phyloP scores from a whole-genome alignment of 108 stramenopile genomes.

The Nannochloropsis salina region DNA sequence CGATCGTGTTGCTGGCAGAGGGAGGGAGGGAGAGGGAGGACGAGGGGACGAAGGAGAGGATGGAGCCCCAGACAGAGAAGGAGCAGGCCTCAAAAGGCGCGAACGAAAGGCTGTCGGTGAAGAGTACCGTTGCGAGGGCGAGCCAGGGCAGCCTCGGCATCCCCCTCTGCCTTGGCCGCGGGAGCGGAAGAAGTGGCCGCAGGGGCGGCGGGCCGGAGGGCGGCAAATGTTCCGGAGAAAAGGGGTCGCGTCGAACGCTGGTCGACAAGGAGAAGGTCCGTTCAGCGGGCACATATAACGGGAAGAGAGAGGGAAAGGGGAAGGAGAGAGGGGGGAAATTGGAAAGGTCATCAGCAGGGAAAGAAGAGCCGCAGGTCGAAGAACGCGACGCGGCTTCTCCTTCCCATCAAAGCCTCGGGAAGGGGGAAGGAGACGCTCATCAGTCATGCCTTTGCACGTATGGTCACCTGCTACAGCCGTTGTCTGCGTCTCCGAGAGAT shows the following conservation, averaged over 20 bases:
- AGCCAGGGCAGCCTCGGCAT: not conserved
- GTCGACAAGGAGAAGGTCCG: too few relatives aligned
- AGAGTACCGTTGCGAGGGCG: not conserved
- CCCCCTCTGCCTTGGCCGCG: not conserved
- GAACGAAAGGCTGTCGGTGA: not conserved
- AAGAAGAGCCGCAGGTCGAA: not conserved
- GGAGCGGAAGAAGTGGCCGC: not conserved
- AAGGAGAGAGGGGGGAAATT: not conserved
- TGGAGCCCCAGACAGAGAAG: not conserved
- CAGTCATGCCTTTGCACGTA: too few relatives aligned
- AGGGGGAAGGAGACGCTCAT: too few relatives aligned
- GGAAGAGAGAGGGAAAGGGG: not conserved
- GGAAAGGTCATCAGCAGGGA: not conserved
- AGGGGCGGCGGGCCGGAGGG: not conserved
- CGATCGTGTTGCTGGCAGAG: not conserved
- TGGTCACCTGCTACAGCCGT: too few relatives aligned
- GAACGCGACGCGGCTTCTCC: too few relatives aligned
- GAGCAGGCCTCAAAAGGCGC: not conserved
- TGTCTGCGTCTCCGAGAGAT: too few relatives aligned
- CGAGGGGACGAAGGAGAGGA: not conserved
- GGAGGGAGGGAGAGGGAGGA: slow-evolving; percentile 19
- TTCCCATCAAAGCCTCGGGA: too few relatives aligned
- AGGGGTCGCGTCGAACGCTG: too few relatives aligned
- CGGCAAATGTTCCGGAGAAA: not conserved
- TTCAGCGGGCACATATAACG: too few relatives aligned